Conservation (phyloP, 768 basidiomycete species). For the Terana coerulea region DNA sequence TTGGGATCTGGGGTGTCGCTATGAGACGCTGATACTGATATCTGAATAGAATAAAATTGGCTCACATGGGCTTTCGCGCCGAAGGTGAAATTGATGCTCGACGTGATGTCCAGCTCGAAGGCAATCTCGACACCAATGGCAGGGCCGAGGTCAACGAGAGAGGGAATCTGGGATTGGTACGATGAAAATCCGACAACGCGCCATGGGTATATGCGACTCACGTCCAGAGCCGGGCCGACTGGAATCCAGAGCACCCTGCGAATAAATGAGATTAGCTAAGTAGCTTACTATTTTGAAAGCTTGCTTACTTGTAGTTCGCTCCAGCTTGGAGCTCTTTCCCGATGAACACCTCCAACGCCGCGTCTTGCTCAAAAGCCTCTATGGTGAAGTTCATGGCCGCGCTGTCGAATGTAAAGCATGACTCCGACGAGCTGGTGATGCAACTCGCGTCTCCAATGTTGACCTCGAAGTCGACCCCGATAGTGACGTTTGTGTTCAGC, state of each 20-base stretch:
- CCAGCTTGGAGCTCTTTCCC: neutral
- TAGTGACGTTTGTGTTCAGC: conserved; percentile 5
- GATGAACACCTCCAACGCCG: conserved; percentile 4
- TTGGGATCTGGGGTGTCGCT: neutral
- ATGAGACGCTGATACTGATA: neutral
- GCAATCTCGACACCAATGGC: conserved; percentile 4
- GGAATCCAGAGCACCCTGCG: neutral
- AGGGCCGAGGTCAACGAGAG: conserved; percentile 5
- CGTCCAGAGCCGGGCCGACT: neutral
- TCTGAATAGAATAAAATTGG: neutral
- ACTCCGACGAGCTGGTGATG: neutral
- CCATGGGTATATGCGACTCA: neutral
- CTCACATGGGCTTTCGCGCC: conserved; percentile 6
- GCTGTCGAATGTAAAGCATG: conserved; percentile 6
- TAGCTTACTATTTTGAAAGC: neutral
- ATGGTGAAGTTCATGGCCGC: conserved; percentile 9
- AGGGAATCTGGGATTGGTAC: neutral
- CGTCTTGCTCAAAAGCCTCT: conserved; percentile 6
- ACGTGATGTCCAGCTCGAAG: conserved; percentile 6
- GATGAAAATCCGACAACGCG: neutral
- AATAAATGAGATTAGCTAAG: neutral
- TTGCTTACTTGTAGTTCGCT: conserved; percentile 4
- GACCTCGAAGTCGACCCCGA: conserved; percentile 6
- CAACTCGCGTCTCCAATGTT: conserved; percentile 1
- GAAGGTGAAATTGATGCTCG: conserved; percentile 7